phyloP scores from a whole-genome alignment of 2,329 filamentous ascomycete species.

The Blumeriella jaapii region DNA sequence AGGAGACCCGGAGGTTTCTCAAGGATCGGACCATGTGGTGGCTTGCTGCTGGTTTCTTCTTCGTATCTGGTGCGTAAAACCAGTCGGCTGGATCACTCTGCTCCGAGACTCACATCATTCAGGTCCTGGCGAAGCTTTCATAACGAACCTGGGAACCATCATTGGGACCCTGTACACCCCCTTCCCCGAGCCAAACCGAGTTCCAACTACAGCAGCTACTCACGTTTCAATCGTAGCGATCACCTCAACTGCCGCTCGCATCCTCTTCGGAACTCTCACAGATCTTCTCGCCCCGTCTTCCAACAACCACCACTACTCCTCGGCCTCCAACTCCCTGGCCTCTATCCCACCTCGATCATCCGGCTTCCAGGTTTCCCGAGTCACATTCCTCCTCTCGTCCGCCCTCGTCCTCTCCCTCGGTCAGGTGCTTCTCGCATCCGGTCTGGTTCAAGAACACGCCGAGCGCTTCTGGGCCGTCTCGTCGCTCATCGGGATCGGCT shows the following conservation, averaged over 20 bases:
- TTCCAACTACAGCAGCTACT: constrained; percentile 53
- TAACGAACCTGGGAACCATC: constrained; percentile 93
- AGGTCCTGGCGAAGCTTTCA: constrained; percentile 92
- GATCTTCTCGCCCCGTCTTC: constrained; percentile 67
- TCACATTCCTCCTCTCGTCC: constrained; percentile 68
- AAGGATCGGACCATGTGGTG: constrained; percentile 92
- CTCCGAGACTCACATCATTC: constrained; percentile 33
- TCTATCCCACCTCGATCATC: constrained; percentile 30
- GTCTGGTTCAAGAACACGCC: constrained; percentile 59
- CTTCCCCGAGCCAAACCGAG: constrained; percentile 36
- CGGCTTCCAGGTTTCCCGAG: constrained; percentile 56
- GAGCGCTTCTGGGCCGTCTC: constrained; percentile 81
- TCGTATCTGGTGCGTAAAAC: constrained; percentile 44
- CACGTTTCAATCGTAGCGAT: constrained; percentile 89
- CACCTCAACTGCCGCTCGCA: constrained; percentile 78
- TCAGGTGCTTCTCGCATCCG: constrained; percentile 67
- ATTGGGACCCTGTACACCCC: constrained; percentile 71
- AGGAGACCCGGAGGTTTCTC: constrained; percentile 77
- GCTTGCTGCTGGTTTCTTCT: constrained; percentile 80
- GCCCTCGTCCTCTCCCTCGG: constrained; percentile 64
- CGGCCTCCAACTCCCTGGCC: constrained; percentile 21
- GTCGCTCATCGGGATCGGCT: constrained; percentile 75
- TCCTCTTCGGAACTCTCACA: constrained; percentile 81
- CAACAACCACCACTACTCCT: constrained; percentile 25
- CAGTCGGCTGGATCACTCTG: neutral